Evolutionary conservation across 768 basidiomycete genomes (phyloP), one percentile per base, ranked within the genome.

Genomic region (Podaxis sp.): DNA sequence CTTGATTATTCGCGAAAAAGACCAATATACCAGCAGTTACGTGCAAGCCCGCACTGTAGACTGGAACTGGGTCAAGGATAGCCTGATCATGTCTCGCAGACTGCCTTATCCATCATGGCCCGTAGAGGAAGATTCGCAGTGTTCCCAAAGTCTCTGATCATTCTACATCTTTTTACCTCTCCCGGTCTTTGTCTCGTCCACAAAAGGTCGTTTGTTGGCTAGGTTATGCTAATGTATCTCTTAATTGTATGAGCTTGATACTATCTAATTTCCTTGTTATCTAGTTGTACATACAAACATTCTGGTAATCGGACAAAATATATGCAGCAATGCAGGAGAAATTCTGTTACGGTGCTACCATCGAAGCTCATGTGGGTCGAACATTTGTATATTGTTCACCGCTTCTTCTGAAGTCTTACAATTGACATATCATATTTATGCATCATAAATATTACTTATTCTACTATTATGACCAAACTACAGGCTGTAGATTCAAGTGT

Each of bases 61-160:
- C 61, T 83, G 90, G 73, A 67, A 72, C 16, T 93, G 90, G 90
- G 82, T 93, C 42, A 94, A 93, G 71, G 82, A 90, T 50, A 88
- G 89, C 66, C 73, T 93, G 32, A 80, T 90, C 62, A 80, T 87
- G 14, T 86, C 87, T 13, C 76, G 85, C 35, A 67, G 82, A 27
- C 68, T 82, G 3, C 72, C 75, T 46, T 69, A 74, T 9, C 75
- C 74, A 2, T 61, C 65, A 25, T 73, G 73, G 71, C 42, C 58
- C 11, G 56, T 54, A 10, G 66, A 70, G 48, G 64, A 50, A 2
- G 35, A 66, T n/a, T 68, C 70, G 13, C 69, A 72, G 63, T 61
- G 59, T 37, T 61, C 59, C 36, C 59, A 61, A 53, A 61, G 35
- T 53, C 44, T 61, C 23, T 61, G 46, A 55, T 28, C 2, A n/a